Conservation (phyloP, 2,329 filamentous ascomycete species). For the Metarhizium sp. region DNA sequence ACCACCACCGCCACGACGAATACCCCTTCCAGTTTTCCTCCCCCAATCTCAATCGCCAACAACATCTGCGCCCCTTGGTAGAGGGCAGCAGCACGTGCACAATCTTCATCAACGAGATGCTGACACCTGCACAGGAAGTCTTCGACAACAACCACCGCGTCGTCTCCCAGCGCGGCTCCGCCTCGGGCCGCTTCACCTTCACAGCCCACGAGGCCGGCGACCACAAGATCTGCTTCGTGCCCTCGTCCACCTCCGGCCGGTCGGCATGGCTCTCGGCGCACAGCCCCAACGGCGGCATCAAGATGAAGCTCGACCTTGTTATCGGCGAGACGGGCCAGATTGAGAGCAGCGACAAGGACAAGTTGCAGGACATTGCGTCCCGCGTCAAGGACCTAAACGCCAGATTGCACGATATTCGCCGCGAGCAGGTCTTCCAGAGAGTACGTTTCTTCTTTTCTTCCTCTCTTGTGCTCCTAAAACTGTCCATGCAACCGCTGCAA, state of each 20-base stretch:
- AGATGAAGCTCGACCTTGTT: slow-evolving; percentile 77
- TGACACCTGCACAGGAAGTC: slow-evolving; percentile 52
- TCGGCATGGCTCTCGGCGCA: slow-evolving; percentile 62
- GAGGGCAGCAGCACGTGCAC: no score
- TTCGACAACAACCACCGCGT: slow-evolving; percentile 98
- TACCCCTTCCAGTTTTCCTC: no score
- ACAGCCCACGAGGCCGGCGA: slow-evolving; percentile 89
- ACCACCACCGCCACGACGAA: no score
- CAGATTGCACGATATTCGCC: slow-evolving; percentile 75
- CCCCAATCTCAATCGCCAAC: no score
- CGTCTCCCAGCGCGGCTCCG: slow-evolving; percentile 71
- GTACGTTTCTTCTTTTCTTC: slow-evolving; percentile 37
- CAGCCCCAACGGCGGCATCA: slow-evolving; percentile 64
- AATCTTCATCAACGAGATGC: no score
- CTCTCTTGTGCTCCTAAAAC: not conserved
- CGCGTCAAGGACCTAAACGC: slow-evolving; percentile 85
- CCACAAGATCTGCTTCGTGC: slow-evolving; percentile 91
- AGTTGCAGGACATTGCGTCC: slow-evolving; percentile 81
- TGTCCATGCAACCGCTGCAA: no score
- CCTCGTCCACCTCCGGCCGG: slow-evolving; percentile 61
- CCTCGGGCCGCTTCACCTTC: slow-evolving; percentile 86
- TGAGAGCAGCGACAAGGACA: slow-evolving; percentile 86
- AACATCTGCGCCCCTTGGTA: no score
- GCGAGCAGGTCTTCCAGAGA: slow-evolving; percentile 94
- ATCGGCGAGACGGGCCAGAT: slow-evolving; percentile 93